Evolutionary conservation across 75 land plant genomes (phyloP), one percentile per base, ranked within the genome.

Genomic region (Picea glauca): DNA sequence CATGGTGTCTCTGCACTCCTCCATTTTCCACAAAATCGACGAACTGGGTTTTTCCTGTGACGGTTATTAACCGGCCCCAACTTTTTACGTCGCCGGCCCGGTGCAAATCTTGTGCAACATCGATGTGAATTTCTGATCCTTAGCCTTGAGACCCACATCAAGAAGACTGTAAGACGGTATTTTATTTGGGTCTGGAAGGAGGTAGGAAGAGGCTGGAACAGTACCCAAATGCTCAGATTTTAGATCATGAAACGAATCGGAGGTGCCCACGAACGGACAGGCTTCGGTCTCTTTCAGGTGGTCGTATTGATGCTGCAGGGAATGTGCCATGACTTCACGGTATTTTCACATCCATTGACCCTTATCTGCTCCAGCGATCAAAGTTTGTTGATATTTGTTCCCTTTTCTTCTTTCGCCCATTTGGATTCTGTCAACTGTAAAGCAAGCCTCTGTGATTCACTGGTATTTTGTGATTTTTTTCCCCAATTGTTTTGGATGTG

Each of bases 381-480:
- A 35, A 38, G 46, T 68, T 35, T 5, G 7, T n/a, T 20, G 18
- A 46, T 18, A 35, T 35, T 68, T 40, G 35, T 68, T 38, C 12
- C 50, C 54, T n/a, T 35, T 65, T 20, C 5, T 50, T 50, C 2
- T 9, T 50, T 50, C 11, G 1, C 13, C 20, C 33, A 30, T 32
- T 31, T 65, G 68, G 68, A 68, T 18, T 68, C 4, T 15, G 46
- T 35, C 9, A 17, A 35, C 21, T 68, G 18, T 50, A 68, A 68
- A 68, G 73, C 5, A n/a, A 68, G 73, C n/a, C 17, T 68, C 73
- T 9, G 46, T 33, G 73, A 68, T 68, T 68, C 23, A 68, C n/a
- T 54, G 5, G 56, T 17, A 33, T 50, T 68, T 38, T 40, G 18
- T 18, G 21, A 14, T 20, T 38, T 5, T 50, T 50, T 50, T 50